Evolutionary conservation across 164 flowering plant genomes (phyloP), one percentile per base, ranked within the genome.

Genomic region (Amborella trichopoda): DNA sequence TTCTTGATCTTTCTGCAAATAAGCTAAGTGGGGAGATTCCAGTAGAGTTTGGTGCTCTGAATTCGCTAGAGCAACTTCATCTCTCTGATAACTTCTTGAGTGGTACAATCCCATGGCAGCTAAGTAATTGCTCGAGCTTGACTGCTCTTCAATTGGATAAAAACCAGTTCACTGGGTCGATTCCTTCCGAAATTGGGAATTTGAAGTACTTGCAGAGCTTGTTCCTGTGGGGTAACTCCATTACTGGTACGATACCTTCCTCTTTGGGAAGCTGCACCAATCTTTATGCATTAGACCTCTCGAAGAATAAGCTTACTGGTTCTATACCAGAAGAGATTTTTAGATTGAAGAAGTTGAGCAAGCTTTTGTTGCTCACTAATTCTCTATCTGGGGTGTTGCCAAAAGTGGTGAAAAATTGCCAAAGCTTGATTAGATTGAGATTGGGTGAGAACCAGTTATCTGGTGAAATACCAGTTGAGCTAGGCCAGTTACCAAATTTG

Each of bases 391-490:
- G 96, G 40, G 65, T 54, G 26, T 39, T 93, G 65, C 80, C 91
- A 5, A 49, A 13, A n/a, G 71, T 61, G 34, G 76, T 93, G 5
- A 67, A 81, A 0, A 76, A 73, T 10, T 88, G 94, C 54, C 70
- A 75, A 61, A 80, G 96, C 20, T 47, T 93, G 17, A 94, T 93
- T 56, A 70, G 99, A 25, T 59, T 93, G 37, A 73, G 99, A 54
- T 84, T 88, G 25, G 95, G 96, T 23, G 95, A 85, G 52, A 93
- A 93, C 56, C 87, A 74, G 65, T 85, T 93, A 36, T 79, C 95
- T 4, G 97, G 95, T 17, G 71, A 60, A 54, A 81, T 93, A 46
- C 99, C 99, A 0, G 71, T 60, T 38, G 96, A 85, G 61, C 68
- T 93, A 23, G 95, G 97, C 23, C 67, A 69, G n/a, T 60, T 93